phyloP scores from a whole-genome alignment of 176 grass and related monocot genomes.

The Panicum miliaceum region DNA sequence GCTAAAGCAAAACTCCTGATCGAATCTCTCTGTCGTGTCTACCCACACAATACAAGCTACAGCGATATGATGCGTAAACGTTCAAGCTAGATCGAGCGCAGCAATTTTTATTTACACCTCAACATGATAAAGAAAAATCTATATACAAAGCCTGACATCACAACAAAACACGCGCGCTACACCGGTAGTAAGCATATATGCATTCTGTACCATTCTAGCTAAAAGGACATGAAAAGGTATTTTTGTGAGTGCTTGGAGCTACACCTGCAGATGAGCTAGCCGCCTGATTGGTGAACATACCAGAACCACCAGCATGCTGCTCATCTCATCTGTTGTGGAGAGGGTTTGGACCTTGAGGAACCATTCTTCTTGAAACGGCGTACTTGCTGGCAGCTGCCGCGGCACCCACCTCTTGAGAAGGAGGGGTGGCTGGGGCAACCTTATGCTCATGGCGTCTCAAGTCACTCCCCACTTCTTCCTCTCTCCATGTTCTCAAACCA shows the following conservation, averaged over 20 bases:
- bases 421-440: constrained; percentile 37
- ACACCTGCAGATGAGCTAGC: constrained; percentile 7
- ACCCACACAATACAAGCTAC: background rate
- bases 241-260: background rate
- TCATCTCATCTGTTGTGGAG: constrained; percentile 63
- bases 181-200: background rate
- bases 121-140: background rate
- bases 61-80: background rate
- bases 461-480: constrained; percentile 25
- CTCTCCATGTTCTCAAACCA: constrained; percentile 48
- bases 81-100: background rate
- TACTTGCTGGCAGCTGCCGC: constrained; percentile 13
- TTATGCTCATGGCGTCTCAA: constrained; percentile 29
- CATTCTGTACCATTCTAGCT: background rate
- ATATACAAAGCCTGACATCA: background rate
- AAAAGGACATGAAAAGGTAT: background rate
- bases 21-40: background rate
- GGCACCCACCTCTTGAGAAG: constrained; percentile 24
- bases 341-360: constrained; percentile 81
- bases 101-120: constrained; percentile 8
- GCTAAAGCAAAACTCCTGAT: background rate
- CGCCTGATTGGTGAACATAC: background rate
- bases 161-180: background rate
- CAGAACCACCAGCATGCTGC: background rate
- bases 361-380: constrained; percentile 56